Conservation (phyloP, 2,329 filamentous ascomycete species). For the Daldinia sp. region DNA sequence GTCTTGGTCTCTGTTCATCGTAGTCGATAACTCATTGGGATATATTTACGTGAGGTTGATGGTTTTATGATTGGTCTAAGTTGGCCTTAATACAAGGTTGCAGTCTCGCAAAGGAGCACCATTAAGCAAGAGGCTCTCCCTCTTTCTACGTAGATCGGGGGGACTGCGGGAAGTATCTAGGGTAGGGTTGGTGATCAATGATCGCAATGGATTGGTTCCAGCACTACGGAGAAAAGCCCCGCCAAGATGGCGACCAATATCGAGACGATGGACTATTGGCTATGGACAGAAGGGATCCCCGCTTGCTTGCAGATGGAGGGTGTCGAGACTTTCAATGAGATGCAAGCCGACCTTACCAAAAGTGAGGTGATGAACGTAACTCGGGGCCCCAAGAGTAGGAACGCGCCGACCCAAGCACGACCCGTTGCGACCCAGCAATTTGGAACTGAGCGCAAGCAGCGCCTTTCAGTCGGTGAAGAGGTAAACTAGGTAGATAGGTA, state of each 20-base stretch:
- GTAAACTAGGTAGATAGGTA: neutral
- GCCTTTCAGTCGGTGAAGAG: conserved; percentile 30
- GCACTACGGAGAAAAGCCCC: conserved; percentile 36
- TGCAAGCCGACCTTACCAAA: conserved; percentile 33
- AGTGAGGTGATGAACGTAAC: conserved; percentile 20
- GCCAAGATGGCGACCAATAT: conserved; percentile 32
- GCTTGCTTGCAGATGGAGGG: conserved; percentile 34
- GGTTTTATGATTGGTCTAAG: conserved; percentile 32
- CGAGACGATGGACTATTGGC: conserved; percentile 29
- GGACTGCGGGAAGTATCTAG: conserved; percentile 17
- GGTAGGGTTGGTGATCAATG: conserved; percentile 19
- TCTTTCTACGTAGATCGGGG: conserved; percentile 11
- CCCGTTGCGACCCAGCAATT: conserved; percentile 30
- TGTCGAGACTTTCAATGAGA: conserved; percentile 35
- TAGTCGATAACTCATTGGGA: conserved; percentile 26
- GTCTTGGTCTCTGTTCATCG: conserved; percentile 21
- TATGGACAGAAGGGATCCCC: conserved; percentile 24
- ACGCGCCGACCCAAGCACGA: conserved; percentile 28
- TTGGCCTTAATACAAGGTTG: conserved; percentile 16
- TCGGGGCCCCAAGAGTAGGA: conserved; percentile 34
- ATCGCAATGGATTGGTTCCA: conserved; percentile 38
- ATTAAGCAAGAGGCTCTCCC: conserved; percentile 14
- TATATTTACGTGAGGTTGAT: conserved; percentile 12
- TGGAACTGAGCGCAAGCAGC: conserved; percentile 34
- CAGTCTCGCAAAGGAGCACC: conserved; percentile 15